Evolutionary conservation across 2,329 filamentous ascomycete species (phyloP).

Genomic region (Graphiopsis chlorocephala): DNA sequence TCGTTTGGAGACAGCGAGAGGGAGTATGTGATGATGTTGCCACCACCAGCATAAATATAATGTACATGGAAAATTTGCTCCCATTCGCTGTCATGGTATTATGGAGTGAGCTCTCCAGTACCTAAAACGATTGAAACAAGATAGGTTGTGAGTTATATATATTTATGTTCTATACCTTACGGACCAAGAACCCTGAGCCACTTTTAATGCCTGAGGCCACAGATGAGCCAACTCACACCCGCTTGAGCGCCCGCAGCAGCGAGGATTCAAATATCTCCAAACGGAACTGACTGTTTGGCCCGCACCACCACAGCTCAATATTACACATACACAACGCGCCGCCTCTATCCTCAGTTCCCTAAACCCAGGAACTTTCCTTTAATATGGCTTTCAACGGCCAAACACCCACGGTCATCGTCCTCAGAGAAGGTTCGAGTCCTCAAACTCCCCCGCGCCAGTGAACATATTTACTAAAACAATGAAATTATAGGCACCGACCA

Average conservation of each 20-base stretch:
- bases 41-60: slow-evolving; percentile 35
- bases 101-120: background rate
- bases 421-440: slow-evolving; percentile 77
- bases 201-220: background rate
- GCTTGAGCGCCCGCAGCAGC: slow-evolving; percentile 4
- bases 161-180: background rate
- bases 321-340: background rate
- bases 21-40: slow-evolving; percentile 94
- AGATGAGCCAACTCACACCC: background rate
- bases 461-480: slow-evolving; percentile 14
- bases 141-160: background rate
- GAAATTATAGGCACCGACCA: slow-evolving; percentile 76
- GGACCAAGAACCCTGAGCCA: background rate
- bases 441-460: slow-evolving; percentile 12
- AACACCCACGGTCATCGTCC: slow-evolving; percentile 95
- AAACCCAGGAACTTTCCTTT: slow-evolving; percentile 20
- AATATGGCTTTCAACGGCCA: slow-evolving; percentile 95
- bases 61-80: background rate
- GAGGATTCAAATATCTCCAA: slow-evolving; percentile 13
- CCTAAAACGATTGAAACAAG: background rate
- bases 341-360: background rate
- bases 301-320: slow-evolving; percentile 3
- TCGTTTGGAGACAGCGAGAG: slow-evolving; percentile 83
- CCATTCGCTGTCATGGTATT: background rate
- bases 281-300: background rate